Base-by-base conservation (phyloP, 352 stramenopile species). In the Phytophthora megakarya region DNA sequence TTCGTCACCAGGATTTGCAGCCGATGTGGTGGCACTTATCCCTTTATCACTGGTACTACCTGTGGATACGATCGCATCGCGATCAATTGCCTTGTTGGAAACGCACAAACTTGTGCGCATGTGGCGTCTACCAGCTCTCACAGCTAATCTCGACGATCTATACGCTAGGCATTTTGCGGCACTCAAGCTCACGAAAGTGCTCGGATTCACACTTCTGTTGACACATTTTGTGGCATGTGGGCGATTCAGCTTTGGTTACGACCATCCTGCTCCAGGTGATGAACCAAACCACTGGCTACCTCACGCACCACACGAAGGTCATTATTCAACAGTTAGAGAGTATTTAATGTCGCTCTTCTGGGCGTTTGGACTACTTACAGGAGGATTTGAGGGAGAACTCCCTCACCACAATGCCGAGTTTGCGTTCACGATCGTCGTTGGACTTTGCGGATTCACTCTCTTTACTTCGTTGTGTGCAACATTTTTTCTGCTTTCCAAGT, bases 401-500 rank as follows among this genome's bases (percentile, higher is more conserved):
- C 82, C 82, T 19, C 73, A 84, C 38, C 59, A 65, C 3, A 78
- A 70, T 45, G 33, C 53, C 0, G 72, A 89, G 48, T 89, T 88
- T 42, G 70, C 72, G n/a, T 91, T 90, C 33, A 90, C 76, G 5
- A 83, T 88, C 28, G 43, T 75, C 5, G 78, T 89, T 23, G 71
- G 70, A 18, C 46, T 90, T 12, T 78, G 78, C 25, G 80, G 82
- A 1, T 90, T 91, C 61, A 77, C 77, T 10, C 56, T 91, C 19
- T 91, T 91, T 46, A 89, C 82, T 49, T 81, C 85, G 25, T 49
- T 91, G 1, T 90, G 78, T 30, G 80, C 80, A n/a, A 90, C 82
- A 10, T 87, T 91, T 33, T 91, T 91, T 53, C 73, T 88, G 42
- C 60, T 91, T 2, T 90, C 80, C 37, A 91, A 91, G 48, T 91